Conservation (phyloP, 208 protist species). For the Angomonas deanei region DNA sequence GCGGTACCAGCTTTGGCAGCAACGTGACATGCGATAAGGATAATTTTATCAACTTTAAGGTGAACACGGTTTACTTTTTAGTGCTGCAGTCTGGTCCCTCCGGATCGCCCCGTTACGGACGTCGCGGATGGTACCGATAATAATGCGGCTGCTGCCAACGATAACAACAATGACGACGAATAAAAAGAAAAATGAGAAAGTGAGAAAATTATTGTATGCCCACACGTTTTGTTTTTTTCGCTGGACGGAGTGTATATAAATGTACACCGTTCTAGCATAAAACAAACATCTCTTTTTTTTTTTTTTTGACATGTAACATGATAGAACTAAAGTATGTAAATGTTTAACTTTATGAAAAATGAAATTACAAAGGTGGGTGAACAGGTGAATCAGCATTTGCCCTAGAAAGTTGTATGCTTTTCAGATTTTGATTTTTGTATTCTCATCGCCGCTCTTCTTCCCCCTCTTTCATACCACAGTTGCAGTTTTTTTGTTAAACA, state of each 20-base stretch:
- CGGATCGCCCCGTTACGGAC: slow-evolving; percentile 34
- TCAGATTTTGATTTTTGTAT: slow-evolving; percentile 5
- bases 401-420: slow-evolving; percentile 6
- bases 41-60: slow-evolving; percentile 80
- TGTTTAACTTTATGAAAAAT: not conserved
- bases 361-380: slow-evolving; percentile 1
- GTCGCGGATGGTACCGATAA: not conserved
- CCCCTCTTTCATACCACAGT: too few relatives aligned
- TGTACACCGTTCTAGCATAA: too few relatives aligned
- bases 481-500: too few relatives aligned
- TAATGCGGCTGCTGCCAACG: not conserved
- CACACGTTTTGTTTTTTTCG: slow-evolving; percentile 13
- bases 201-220: too few relatives aligned
- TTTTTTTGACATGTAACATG: not conserved
- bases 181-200: not conserved
- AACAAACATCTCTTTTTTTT: not conserved
- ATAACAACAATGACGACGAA: not conserved
- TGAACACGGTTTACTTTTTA: slow-evolving; percentile 68
- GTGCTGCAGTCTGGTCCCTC: slow-evolving; percentile 77
- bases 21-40: slow-evolving; percentile 85
- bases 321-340: not conserved
- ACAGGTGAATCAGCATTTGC: slow-evolving; percentile 6
- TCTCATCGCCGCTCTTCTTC: not conserved
- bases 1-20: slow-evolving; percentile 75
- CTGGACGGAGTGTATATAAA: not conserved